A percentile compares a stretch with the other conserved stretches of the same genome.
phyloP scores from a whole-genome alignment of 2,329 filamentous ascomycete genomes.

The Calonectria multiphialidica region DNA sequence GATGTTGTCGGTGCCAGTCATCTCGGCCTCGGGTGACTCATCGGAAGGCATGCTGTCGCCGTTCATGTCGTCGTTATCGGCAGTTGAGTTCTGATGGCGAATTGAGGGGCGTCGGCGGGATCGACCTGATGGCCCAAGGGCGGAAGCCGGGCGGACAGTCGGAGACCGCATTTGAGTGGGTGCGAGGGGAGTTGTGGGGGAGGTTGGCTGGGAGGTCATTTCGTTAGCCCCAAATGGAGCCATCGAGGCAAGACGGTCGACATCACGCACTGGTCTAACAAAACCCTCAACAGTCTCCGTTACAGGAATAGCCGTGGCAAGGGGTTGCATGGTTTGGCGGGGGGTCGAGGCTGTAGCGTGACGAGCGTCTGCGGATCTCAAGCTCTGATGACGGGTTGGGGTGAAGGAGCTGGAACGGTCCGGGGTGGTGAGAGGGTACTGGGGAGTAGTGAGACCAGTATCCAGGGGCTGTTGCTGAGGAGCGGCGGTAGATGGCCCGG shows the following conservation, averaged over 20 bases:
- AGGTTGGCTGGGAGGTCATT: conserved; percentile 89
- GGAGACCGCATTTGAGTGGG: conserved; percentile 71
- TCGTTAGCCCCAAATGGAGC: conserved; percentile 76
- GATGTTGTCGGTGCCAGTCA: conserved; percentile 84
- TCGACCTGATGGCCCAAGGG: conserved; percentile 64
- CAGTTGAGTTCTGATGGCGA: conserved; percentile 90
- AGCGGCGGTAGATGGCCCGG: conserved; percentile 51
- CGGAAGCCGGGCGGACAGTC: conserved; percentile 65
- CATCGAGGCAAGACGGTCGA: conserved; percentile 88
- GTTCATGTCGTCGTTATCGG: conserved; percentile 87
- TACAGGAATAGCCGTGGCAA: conserved; percentile 74
- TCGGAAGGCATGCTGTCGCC: conserved; percentile 87
- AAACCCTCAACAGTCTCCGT: conserved; percentile 80
- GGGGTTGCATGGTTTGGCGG: conserved; percentile 67
- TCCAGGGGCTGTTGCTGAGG: conserved; percentile 41
- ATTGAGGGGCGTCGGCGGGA: conserved; percentile 84
- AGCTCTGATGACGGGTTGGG: conserved; percentile 61
- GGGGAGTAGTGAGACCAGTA: conserved; percentile 33
- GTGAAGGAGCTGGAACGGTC: conserved; percentile 40
- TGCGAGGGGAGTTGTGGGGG: conserved; percentile 85
- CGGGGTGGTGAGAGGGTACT: conserved; percentile 38
- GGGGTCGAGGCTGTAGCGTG: conserved; percentile 62
- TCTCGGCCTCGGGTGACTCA: conserved; percentile 80
- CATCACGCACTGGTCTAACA: conserved; percentile 83
- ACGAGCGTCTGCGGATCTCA: conserved; percentile 64